Base-by-base conservation (phyloP, 2,329 filamentous ascomycete genomes). In the Colletotrichum liaoningense region DNA sequence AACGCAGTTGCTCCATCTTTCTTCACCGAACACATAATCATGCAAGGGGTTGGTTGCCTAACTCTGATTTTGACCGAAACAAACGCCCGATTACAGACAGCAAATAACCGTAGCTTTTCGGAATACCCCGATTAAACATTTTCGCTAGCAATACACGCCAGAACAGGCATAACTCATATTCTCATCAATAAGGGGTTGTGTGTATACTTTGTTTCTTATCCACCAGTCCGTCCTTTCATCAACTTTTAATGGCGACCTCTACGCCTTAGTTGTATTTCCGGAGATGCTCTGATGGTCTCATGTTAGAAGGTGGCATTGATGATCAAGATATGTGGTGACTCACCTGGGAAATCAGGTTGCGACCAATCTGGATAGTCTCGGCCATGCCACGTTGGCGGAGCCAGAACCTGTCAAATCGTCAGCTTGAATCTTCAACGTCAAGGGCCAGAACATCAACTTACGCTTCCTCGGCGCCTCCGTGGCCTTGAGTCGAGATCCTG, bases 331-430 rank as follows among this genome's bases (percentile, higher is more conserved):
- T n/a, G 57, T 14, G 11, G 28, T 19, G 16, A 69, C 79, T 69
- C 72, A 81, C 83, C 79, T 88, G 84, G n/a, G 85, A 81, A 76
- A 92, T 91, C 79, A 90, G 83, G 28, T 78, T 83, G 66, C 86
- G 86, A 4, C 90, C 90, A 30, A 91, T 84, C 63, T 88, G 81
- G 64, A 92, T 88, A 0, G 89, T 90, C 76, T 91, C 90, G 4
- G 84, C 82, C 79, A 89, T 86, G 12, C 89, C 87, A 64, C 87
- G 85, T 78, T 92, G 90, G n/a, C 88, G 86, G 69, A 88, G 84
- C 90, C 90, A 92, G 80, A 92, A 92, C 73, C 88, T 90, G 62
- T 56, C 14, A 11, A 3, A 8, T 1, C 14, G n/a, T 76, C 42
- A 76, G 73, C 49, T 2, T 30, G 2, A 9, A 28, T 12, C 12